Conservation (phyloP, 1,284 basidiomycete species). For the Veloporphyrellus conicus region DNA sequence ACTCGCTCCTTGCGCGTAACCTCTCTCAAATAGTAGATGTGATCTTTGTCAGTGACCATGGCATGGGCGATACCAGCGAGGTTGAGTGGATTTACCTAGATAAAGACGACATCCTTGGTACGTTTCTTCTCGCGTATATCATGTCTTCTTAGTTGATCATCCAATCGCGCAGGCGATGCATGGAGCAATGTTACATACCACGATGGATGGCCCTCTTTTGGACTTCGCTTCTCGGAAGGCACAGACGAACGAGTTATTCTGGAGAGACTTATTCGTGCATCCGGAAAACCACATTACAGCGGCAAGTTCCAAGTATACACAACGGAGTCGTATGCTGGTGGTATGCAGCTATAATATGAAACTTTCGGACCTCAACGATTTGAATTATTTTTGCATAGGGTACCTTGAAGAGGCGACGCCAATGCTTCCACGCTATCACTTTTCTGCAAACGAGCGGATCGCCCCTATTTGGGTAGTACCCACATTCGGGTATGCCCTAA, state of each 20-base stretch:
- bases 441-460: slow-evolving; percentile 65
- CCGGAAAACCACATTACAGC: slow-evolving; percentile 27
- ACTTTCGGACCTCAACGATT: neutral
- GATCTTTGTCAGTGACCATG: slow-evolving; percentile 89
- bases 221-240: slow-evolving; percentile 65
- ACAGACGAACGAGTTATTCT: slow-evolving; percentile 57
- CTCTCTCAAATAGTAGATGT: slow-evolving; percentile 81
- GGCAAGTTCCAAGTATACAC: slow-evolving; percentile 76
- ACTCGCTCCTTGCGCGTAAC: slow-evolving; percentile 64
- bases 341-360: slow-evolving; percentile 11
- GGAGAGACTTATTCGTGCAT: slow-evolving; percentile 47
- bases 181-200: slow-evolving; percentile 27
- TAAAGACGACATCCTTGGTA: slow-evolving; percentile 58
- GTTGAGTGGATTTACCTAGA: slow-evolving; percentile 77
- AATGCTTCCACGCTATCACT: slow-evolving; percentile 81
- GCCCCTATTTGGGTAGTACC: slow-evolving; percentile 87
- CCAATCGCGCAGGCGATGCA: slow-evolving; percentile 17
- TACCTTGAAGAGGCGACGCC: slow-evolving; percentile 26
- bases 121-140: neutral
- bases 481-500: slow-evolving; percentile 70
- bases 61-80: slow-evolving; percentile 84
- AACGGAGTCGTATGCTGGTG: slow-evolving; percentile 45
- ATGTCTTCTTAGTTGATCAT: neutral
- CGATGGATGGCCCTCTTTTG: slow-evolving; percentile 79
- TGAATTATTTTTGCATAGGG: slow-evolving; percentile 11